A percentile compares a stretch with the other conserved stretches of the same genome.
phyloP scores from a whole-genome alignment of 805 yeast genomes.

The Metschnikowia arizonensis region DNA sequence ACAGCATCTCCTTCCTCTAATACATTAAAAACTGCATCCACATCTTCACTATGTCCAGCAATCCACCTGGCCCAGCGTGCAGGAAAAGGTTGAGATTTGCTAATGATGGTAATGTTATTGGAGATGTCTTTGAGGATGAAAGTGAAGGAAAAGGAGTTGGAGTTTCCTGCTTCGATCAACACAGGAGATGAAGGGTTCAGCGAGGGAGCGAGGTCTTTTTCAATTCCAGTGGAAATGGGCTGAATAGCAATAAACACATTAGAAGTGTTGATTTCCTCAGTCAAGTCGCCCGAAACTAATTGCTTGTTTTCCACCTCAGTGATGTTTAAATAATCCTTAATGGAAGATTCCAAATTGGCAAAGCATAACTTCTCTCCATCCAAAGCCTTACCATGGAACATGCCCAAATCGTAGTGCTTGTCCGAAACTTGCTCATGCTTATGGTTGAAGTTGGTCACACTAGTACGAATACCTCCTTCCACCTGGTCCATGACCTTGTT shows the following conservation, averaged over 20 bases:
- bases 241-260: slow-evolving; percentile 69
- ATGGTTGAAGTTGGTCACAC: slow-evolving; percentile 48
- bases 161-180: slow-evolving; percentile 43
- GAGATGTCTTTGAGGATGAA: slow-evolving; percentile 73
- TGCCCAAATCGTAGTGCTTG: slow-evolving; percentile 46
- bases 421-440: slow-evolving; percentile 22
- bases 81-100: slow-evolving; percentile 89
- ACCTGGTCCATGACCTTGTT: slow-evolving; percentile 67
- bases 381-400: slow-evolving; percentile 69
- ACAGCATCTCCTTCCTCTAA: slow-evolving; percentile 24
- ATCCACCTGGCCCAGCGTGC: slow-evolving; percentile 91
- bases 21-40: slow-evolving; percentile 18
- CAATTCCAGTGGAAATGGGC: slow-evolving; percentile 38
- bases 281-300: slow-evolving; percentile 17
- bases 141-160: slow-evolving; percentile 67
- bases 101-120: slow-evolving; percentile 67
- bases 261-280: slow-evolving; percentile 38
- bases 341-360: slow-evolving; percentile 81
- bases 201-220: slow-evolving; percentile 12
- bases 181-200: slow-evolving; percentile 20
- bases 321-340: slow-evolving; percentile 40
- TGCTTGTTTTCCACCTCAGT: slow-evolving; percentile 16
- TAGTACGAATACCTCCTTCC: slow-evolving; percentile 68
- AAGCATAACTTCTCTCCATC: slow-evolving; percentile 86
- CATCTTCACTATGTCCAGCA: slow-evolving; percentile 39